Base-by-base conservation (phyloP, 306 rosid genomes). In the Carpinus viminea region DNA sequence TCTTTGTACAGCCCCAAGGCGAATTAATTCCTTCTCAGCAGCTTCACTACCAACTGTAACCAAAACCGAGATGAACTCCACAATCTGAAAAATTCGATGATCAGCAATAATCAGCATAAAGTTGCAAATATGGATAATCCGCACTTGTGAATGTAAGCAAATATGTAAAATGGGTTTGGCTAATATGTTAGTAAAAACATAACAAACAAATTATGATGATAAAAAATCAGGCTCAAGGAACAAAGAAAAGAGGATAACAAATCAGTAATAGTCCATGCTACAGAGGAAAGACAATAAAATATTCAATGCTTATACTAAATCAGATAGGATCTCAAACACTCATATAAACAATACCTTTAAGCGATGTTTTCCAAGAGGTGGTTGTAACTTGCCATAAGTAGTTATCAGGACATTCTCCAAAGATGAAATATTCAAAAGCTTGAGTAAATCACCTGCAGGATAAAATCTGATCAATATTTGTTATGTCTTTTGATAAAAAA, bases 331-430 rank as follows among this genome's bases (percentile, higher is more conserved):
- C 10, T 68, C 65, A 73, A 61, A 82, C 28, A 7, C 78, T 54
- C 54, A 13, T 50, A 81, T 45, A 31, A 45, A 79, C 78, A 46
- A 76, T 81, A 96, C 99, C 99, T 96, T 96, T 73, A 96, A 83
- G 48, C 99, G 97, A 78, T 93, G 99, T 82, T 93, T 96, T 76
- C 99, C 98, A 57, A 96, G 97, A 77, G 99, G 97, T 28, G 99
- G 99, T 83, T 90, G 94, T 79, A 96, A 84, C 89, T 93, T 91
- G 72, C 99, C 99, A 81, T 86, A 96, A 68, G 99, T 91, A 84
- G 99, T 96, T 56, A 86, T 72, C 90, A 96, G 83, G 15, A 73
- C 59, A 84, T 80, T 83, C 78, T 91, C 98, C 17, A 82, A 80
- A 21, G 97, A 90, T 21, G 98, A 93, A 85, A 91, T 69, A 57